Conservation (phyloP, 2,329 filamentous ascomycete species). For the Monilinia polystroma region DNA sequence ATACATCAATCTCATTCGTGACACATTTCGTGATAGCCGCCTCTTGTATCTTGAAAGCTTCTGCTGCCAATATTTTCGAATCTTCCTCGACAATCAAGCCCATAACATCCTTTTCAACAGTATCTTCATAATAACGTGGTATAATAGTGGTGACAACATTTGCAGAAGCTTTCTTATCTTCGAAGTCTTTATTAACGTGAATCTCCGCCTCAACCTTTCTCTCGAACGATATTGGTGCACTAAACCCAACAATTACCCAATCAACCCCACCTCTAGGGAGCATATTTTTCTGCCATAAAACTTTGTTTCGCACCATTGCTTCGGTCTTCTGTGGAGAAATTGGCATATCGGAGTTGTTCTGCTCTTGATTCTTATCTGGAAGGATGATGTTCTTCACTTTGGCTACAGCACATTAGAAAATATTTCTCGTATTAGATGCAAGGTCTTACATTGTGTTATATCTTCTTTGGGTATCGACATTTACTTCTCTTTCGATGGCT, state of each 20-base stretch:
- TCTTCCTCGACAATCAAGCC: background rate
- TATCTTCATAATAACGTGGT: background rate
- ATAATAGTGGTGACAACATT: background rate
- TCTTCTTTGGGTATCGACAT: background rate
- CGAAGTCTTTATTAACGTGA: too few species aligned
- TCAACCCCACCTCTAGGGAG: background rate
- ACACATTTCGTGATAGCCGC: background rate
- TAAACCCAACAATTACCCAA: slow-evolving; percentile 14
- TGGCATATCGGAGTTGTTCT: background rate
- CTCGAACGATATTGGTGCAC: background rate
- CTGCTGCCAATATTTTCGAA: background rate
- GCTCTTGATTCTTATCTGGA: background rate
- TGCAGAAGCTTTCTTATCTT: too few species aligned
- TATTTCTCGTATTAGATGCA: too few species aligned
- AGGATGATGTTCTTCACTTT: background rate
- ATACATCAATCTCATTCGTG: background rate
- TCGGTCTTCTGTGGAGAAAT: background rate
- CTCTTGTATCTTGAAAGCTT: background rate
- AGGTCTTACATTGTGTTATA: background rate
- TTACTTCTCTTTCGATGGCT: accelerated
- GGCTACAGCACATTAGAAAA: slow-evolving; percentile 10
- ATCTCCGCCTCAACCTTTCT: background rate
- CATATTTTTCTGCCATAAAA: slow-evolving; percentile 1
- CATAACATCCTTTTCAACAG: background rate
- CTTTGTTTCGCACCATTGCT: background rate